Conservation (phyloP, 2,329 filamentous ascomycete genomes). For the Fusarium pininemorale region DNA sequence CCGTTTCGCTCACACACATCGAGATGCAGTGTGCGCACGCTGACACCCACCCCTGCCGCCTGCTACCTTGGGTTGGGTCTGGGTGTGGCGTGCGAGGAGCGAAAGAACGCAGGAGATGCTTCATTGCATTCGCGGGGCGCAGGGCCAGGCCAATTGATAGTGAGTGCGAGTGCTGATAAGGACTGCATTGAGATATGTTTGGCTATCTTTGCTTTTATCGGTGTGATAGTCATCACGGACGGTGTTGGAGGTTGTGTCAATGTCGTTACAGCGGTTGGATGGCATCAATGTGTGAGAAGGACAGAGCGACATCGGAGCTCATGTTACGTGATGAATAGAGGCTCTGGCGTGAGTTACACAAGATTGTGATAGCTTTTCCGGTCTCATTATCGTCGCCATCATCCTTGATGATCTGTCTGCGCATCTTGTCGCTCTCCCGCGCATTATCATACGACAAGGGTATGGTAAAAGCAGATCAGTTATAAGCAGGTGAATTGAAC, state of each 20-base stretch:
- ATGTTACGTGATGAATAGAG: conserved; percentile 8
- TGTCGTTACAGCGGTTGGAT: conserved; percentile 1
- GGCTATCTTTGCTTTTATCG: conserved; percentile 4
- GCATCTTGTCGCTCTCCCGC: conserved; percentile 17
- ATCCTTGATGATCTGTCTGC: neutral
- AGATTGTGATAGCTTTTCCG: neutral
- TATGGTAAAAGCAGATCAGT: neutral
- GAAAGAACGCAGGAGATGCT: conserved; percentile 26
- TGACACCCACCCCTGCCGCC: neutral
- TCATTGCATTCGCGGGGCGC: conserved; percentile 29
- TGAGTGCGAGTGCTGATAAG: conserved; percentile 34
- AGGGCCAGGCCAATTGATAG: conserved; percentile 10
- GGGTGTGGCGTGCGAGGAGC: conserved; percentile 25
- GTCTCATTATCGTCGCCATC: neutral
- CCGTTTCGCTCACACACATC: conserved; percentile 30
- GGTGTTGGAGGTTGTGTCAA: conserved; percentile 24
- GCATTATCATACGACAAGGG: conserved; percentile 26
- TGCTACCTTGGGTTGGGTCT: neutral
- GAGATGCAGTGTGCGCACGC: conserved; percentile 4
- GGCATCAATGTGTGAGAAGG: neutral
- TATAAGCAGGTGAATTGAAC: neutral
- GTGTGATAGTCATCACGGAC: neutral
- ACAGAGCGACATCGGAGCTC: conserved; percentile 7
- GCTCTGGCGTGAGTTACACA: conserved; percentile 22
- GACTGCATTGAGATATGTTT: conserved; percentile 19